Percentiles rank a stretch among this genome's conserved stretches.
Conservation (phyloP, 2,329 filamentous ascomycete species). For the Chaetomiaceae sp. region DNA sequence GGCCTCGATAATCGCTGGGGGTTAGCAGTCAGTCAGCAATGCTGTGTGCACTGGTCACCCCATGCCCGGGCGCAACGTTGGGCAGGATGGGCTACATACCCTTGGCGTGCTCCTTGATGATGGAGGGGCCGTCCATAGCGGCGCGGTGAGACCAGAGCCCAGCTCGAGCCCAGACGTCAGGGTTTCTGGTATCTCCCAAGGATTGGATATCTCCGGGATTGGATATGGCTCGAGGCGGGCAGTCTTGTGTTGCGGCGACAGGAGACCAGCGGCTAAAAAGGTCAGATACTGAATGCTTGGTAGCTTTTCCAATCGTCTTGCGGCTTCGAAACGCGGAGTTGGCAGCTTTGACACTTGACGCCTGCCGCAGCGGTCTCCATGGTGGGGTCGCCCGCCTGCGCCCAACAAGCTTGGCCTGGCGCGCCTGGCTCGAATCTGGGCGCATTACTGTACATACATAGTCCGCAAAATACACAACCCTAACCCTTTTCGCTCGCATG, state of each 20-base stretch:
- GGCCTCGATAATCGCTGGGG: slow-evolving; percentile 60
- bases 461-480: too few relatives aligned
- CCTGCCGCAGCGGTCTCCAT: not conserved
- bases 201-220: too few relatives aligned
- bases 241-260: not conserved
- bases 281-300: not conserved
- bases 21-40: not conserved
- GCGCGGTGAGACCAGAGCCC: slow-evolving; percentile 27
- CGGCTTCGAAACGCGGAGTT: slow-evolving; percentile 20
- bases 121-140: slow-evolving; percentile 72
- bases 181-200: not conserved
- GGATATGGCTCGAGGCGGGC: not conserved
- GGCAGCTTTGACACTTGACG: not conserved
- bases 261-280: not conserved
- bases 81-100: slow-evolving; percentile 15
- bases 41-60: not conserved
- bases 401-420: not conserved
- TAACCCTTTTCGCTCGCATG: not conserved
- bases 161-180: slow-evolving; percentile 1
- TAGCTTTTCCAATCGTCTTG: not conserved
- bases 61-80: too few relatives aligned
- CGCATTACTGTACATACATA: too few relatives aligned
- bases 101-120: slow-evolving; percentile 54
- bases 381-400: slow-evolving; percentile 14
- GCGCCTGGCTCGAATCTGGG: too few relatives aligned